Conservation (phyloP, 176 grass and related monocot genomes). For the Phoenix roebelenii region DNA sequence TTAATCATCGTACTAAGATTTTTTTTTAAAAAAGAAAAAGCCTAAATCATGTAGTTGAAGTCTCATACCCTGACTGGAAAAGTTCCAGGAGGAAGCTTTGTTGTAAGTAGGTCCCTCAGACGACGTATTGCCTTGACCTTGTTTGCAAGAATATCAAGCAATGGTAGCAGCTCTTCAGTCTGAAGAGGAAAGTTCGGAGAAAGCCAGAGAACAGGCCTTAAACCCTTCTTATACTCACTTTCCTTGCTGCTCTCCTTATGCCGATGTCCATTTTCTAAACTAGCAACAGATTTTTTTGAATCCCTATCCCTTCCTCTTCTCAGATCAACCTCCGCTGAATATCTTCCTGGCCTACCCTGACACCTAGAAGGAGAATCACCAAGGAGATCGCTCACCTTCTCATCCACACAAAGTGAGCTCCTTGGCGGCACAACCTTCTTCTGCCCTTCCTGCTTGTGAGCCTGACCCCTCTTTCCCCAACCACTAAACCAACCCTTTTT, state of each 20-base stretch:
- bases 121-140: constrained; percentile 95
- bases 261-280: constrained; percentile 38
- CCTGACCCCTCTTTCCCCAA: constrained; percentile 62
- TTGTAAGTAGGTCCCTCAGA: constrained; percentile 85
- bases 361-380: constrained; percentile 45
- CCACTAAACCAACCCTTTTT: constrained; percentile 87
- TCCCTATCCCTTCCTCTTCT: constrained; percentile 44
- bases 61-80: constrained; percentile 91
- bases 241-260: constrained; percentile 70
- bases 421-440: constrained; percentile 58
- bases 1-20: no score
- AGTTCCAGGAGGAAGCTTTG: constrained; percentile 75
- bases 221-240: constrained; percentile 89
- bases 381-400: constrained; percentile 66
- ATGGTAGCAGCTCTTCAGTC: constrained; percentile 81
- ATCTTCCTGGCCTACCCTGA: constrained; percentile 48
- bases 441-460: constrained; percentile 32
- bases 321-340: constrained; percentile 50
- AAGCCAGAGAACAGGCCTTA: constrained; percentile 91
- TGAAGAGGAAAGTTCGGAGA: constrained; percentile 74
- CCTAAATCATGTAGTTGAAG: no score
- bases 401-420: constrained; percentile 76
- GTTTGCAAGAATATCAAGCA: constrained; percentile 98
- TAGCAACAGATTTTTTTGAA: constrained; percentile 29
- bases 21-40: no score